Evolutionary conservation across 2,329 filamentous ascomycete species (phyloP), one percentile per base, ranked within the genome.

Genomic region (Neopestalotiopsis sp.): DNA sequence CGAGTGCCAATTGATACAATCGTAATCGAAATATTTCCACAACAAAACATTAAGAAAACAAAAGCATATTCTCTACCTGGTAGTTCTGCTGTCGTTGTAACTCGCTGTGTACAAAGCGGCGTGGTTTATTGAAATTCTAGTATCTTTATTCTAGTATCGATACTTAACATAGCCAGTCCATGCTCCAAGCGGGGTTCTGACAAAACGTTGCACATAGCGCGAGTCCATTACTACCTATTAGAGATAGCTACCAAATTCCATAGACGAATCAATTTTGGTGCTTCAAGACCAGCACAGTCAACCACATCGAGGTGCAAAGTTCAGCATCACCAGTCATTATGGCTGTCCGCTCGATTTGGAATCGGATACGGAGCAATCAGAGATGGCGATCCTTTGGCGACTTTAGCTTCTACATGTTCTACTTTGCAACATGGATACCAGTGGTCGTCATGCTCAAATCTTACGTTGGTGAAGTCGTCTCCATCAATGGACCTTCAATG

Each of bases 401-500:
- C 73, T 84, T 84, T 68, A 78, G 81, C 10, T 82, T 81, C 71
- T 84, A 83, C 69, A 79, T 88, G 63, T 78, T 89, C 71, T 83
- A 84, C 63, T 82, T 89, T 69, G 84, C 85, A 65, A 86, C 88
- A 30, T 91, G 90, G 87, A 78, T 91, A 30, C 90, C 90, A 1
- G 85, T 88, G 14, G 80, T 88, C 63, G 84, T 90, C 69, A 88
- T 87, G 78, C 85, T 92, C 81, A 88, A 91, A 74, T 81, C 86
- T 42, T 84, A 90, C 74, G 85, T 92, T 49, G 88, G 85, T 28
- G 87, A 90, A 72, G 70, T 90, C 59, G 86, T 85, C 3, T 80
- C 82, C 69, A 87, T 92, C 69, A 83, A 84, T 45, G 90, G 90
- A 2, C 79, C 84, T 24, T 94, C 91, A 24, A 96, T 96, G 93